Evolutionary conservation across 495 filamentous ascomycete species (phyloP).

Genomic region (Penicillium dipodomyicola): DNA sequence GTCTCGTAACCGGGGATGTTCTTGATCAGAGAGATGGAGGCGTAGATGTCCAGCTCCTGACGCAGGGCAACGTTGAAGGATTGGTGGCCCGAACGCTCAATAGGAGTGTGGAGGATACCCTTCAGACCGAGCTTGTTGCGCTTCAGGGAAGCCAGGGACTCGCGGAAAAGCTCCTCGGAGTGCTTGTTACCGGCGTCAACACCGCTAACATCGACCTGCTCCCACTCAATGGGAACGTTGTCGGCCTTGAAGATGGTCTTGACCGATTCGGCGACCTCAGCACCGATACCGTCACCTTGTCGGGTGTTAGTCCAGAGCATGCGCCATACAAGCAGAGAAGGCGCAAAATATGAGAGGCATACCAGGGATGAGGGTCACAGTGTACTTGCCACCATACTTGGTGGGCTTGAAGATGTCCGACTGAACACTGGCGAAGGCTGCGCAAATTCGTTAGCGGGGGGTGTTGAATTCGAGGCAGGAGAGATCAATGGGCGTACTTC

Average conservation of each 20-base stretch:
- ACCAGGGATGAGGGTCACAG: slow-evolving; percentile 95
- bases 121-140: slow-evolving; percentile 98
- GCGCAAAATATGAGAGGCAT: slow-evolving; percentile 25
- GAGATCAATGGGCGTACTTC: slow-evolving; percentile 38
- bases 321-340: neutral
- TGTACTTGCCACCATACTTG: slow-evolving; percentile 99
- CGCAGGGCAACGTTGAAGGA: slow-evolving; percentile 99
- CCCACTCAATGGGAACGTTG: slow-evolving; percentile 98
- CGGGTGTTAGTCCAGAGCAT: slow-evolving; percentile 1
- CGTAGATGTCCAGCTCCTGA: slow-evolving; percentile 99
- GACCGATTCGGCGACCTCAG: slow-evolving; percentile 95
- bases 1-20: slow-evolving; percentile 98
- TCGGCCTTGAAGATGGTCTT: slow-evolving; percentile 99
- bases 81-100: slow-evolving; percentile 95
- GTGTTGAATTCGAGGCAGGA: neutral
- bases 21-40: slow-evolving; percentile 96
- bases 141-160: slow-evolving; percentile 91
- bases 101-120: slow-evolving; percentile 92
- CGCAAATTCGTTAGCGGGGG: slow-evolving; percentile 21
- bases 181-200: slow-evolving; percentile 83
- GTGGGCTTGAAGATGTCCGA: slow-evolving; percentile 96
- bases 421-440: slow-evolving; percentile 70
- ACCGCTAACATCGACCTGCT: slow-evolving; percentile 95
- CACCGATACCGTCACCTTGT: slow-evolving; percentile 90
- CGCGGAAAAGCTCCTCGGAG: slow-evolving; percentile 89